Evolutionary conservation across 257 asterid species (phyloP).

Genomic region (Solanum corneliomulleri): DNA sequence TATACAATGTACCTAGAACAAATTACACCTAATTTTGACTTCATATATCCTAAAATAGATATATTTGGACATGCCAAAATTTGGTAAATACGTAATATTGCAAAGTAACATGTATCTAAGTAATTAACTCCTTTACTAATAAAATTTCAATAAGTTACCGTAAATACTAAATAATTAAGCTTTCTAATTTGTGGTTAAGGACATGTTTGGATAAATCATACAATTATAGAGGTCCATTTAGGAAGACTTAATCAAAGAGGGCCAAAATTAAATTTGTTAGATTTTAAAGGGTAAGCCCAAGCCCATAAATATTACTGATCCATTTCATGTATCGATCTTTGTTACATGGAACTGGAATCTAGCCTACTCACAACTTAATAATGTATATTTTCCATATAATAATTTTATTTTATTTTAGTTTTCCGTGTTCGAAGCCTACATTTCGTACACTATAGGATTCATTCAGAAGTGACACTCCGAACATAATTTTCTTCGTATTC

Average conservation of each 20-base stretch:
- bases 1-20: too few relatives aligned
- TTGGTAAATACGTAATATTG: too few relatives aligned
- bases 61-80: too few relatives aligned
- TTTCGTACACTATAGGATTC: accelerated
- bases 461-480: accelerated
- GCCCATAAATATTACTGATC: background rate
- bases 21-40: background rate
- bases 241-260: background rate
- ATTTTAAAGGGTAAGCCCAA: background rate
- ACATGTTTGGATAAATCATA: background rate
- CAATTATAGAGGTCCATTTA: background rate
- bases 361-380: background rate
- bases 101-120: background rate
- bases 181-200: background rate
- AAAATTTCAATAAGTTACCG: too few relatives aligned
- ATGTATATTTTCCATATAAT: background rate
- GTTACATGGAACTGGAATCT: background rate
- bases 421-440: too few relatives aligned
- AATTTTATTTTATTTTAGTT: too few relatives aligned
- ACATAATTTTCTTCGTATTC: background rate
- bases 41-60: background rate
- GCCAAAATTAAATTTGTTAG: background rate
- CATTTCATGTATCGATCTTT: background rate
- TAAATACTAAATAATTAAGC: background rate
- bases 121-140: too few relatives aligned